Evolutionary conservation across 192 early-diverging fungal genomes (phyloP), one percentile per base, ranked within the genome.

Genomic region (Geranomyces variabilis): DNA sequence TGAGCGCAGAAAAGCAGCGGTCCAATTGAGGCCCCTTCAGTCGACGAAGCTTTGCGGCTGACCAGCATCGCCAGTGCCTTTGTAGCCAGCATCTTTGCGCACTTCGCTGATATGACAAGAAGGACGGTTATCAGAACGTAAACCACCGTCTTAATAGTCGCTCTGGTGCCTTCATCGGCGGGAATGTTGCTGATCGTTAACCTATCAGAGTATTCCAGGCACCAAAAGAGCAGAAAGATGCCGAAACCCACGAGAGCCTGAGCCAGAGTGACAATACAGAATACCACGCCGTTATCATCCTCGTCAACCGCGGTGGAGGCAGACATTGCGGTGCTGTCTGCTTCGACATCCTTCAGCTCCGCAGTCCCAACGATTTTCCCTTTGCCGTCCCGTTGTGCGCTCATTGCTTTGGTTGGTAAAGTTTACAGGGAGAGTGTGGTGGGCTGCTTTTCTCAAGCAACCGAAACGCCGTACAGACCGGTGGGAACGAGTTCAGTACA

Each of bases 1-100:
- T 53, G 51, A 17, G 51, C 51, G 51, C 51, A 53, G 17, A 53
- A 53, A 17, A 53, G 51, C 51, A 53, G 51, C 51, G 51, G 51
- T 4, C 51, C 51, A 53, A 53, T 53, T 3, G 51, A 53, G 51
- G 51, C 51, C 15, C 51, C 51, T 53, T 53, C 51, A 15, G 51
- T 53, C 51, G 51, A 53, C 6, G 51, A 53, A 53, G 51, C 51
- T 53, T 53, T 53, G 6, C 51, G 51, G 51, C 51, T 53, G 51
- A 53, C 51, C 51, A 53, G 17, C 51, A 53, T n/a, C 17, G 51
- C 51, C 51, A 53, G 3, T 3, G 51, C 51, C 26, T 53, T 53
- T n/a, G 26, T 26, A 3, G 15, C 4, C 51, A 53, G 51, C 51
- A 53, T 53, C 17, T 53, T 3, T 26, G 51, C 51, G 15, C 51